A percentile compares a stretch with the other conserved stretches of the same genome.
Conservation (phyloP, 1,139 yeast genomes). For the Petasospora fabianii region DNA sequence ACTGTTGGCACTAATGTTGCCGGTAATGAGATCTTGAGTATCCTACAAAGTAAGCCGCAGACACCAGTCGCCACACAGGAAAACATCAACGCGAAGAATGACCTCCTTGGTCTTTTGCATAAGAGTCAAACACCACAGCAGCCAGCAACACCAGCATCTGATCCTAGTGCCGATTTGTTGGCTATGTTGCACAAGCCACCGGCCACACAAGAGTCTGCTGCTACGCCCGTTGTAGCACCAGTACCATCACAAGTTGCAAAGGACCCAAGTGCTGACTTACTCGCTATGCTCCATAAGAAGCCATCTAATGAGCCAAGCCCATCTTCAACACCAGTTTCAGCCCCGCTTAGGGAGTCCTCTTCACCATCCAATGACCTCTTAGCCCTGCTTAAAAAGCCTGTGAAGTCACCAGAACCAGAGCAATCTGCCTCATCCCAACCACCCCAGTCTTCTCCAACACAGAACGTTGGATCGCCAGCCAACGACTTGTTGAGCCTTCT, state of each 20-base stretch:
- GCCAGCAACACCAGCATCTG: not conserved
- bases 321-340: constrained; percentile 1
- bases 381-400: constrained; percentile 12
- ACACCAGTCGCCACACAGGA: constrained; percentile 8
- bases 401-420: constrained; percentile 5
- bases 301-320: constrained; percentile 5
- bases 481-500: constrained; percentile 20
- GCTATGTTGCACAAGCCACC: not conserved
- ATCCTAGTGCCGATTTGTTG: not conserved
- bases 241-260: not conserved
- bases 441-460: constrained; percentile 5
- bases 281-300: constrained; percentile 7
- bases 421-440: not conserved
- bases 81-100: constrained; percentile 3
- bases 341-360: not conserved
- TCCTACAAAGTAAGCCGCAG: constrained; percentile 1
- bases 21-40: constrained; percentile 4
- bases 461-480: constrained; percentile 19
- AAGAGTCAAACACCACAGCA: constrained; percentile 2
- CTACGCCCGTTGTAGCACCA: not conserved
- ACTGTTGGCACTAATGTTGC: not conserved
- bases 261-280: constrained; percentile 5
- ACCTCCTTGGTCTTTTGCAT: constrained; percentile 7
- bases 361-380: constrained; percentile 9
- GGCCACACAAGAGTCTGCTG: not conserved